Evolutionary conservation across 768 basidiomycete genomes (phyloP), one percentile per base, ranked within the genome.

Genomic region (Collybia nuda): DNA sequence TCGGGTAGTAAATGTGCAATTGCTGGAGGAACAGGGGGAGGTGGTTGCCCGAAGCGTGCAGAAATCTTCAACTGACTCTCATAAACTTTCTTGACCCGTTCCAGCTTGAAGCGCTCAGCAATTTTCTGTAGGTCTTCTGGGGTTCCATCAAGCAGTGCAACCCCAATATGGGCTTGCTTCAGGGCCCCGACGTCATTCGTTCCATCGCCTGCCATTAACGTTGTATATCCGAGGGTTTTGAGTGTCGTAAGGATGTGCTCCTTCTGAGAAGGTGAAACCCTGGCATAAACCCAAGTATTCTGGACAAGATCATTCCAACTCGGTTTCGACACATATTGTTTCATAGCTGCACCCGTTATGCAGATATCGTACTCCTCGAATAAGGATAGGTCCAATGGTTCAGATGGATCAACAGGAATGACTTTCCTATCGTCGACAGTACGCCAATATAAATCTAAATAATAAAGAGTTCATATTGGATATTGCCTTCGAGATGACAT

Each of bases 161-260:
- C 90, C 44, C 97, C 96, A 52, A 99, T 88, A 66, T 99, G 93
- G 0, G 97, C 97, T 65, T 97, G 94, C 68, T 98, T 99, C 46
- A 99, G 81, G 2, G 97, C 97, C 19, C 97, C 97, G 44, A 99
- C 97, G 55, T 98, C 97, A 64, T 99, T 98, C 3, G 97, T 99
- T 24, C 97, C 97, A 64, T 99, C 97, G 45, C 97, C 97, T 5
- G 95, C 97, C 97, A 98, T 98, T 45, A 99, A 78, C 0, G 97
- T 99, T 14, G 79, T 80, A 64, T 93, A 99, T 19, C 96, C 96
- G 21, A 97, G 82, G 2, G 77, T 76, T 66, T 94, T 94, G 47
- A 98, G 76, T 6, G 88, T 88, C 0, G 93, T 92, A 41, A 99
- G 79, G 69, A 99, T 98, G 67, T 81, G 82, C 67, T 99, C 97